phyloP scores from a whole-genome alignment of 1,139 yeast genomes.

The Lodderomyces jiufengensis region DNA sequence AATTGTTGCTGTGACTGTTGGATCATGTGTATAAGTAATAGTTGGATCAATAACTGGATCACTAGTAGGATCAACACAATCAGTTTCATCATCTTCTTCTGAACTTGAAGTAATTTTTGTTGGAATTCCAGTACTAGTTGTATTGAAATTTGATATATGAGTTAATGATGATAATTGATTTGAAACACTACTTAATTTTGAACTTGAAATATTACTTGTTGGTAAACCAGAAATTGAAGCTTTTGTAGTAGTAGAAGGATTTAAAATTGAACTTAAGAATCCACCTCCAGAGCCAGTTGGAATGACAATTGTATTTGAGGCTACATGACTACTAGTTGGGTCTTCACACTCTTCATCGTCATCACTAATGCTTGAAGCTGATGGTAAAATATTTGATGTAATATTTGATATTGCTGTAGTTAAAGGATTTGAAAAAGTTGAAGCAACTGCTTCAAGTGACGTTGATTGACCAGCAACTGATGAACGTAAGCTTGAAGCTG shows the following conservation, averaged over 20 bases:
- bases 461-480: neutral
- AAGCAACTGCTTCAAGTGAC: neutral
- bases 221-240: too few relatives aligned
- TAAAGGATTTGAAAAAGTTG: neutral
- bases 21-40: neutral
- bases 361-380: slow-evolving; percentile 5
- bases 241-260: neutral
- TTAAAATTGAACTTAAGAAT: slow-evolving; percentile 2
- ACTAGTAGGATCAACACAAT: slow-evolving; percentile 6
- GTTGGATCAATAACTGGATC: neutral
- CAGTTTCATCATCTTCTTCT: slow-evolving; percentile 12
- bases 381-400: neutral
- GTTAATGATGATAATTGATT: neutral
- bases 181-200: neutral
- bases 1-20: slow-evolving; percentile 2
- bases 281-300: slow-evolving; percentile 7
- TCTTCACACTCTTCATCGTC: slow-evolving; percentile 12
- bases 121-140: slow-evolving; percentile 2
- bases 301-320: slow-evolving; percentile 8
- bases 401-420: neutral
- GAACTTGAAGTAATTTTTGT: neutral
- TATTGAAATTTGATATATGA: neutral
- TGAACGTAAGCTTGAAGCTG: too few relatives aligned
- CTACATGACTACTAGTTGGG: slow-evolving; percentile 8
- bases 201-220: slow-evolving; percentile 7